Evolutionary conservation across 352 stramenopile species (phyloP).

Genomic region (Blastocystis sp.): DNA sequence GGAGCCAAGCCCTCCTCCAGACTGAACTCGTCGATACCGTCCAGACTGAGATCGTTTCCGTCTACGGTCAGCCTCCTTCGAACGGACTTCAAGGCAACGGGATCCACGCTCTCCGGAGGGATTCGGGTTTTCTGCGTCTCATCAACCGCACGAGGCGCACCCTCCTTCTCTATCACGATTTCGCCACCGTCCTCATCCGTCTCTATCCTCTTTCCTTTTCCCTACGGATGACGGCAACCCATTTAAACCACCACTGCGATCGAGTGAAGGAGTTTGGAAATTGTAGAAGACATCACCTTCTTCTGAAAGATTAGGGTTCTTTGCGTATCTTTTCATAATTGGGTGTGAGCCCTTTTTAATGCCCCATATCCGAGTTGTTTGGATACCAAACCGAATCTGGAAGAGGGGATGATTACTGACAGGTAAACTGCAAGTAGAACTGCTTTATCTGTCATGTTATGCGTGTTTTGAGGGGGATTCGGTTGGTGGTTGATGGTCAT

Average conservation of each 20-base stretch:
- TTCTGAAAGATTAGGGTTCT: too few species aligned
- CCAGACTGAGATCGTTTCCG: slow-evolving; percentile 30
- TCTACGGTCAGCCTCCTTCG: slow-evolving; percentile 59
- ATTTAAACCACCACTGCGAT: not conserved
- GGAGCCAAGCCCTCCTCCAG: not conserved
- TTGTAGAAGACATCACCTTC: slow-evolving; percentile 7
- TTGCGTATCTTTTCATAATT: too few species aligned
- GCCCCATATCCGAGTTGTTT: too few species aligned
- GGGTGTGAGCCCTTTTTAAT: too few species aligned
- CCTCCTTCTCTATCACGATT: not conserved
- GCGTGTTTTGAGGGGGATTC: too few species aligned
- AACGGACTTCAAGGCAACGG: not conserved
- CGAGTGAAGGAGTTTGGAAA: slow-evolving; percentile 46
- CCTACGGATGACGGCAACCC: slow-evolving; percentile 8
- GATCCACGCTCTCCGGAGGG: slow-evolving; percentile 5
- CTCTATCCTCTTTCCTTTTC: slow-evolving; percentile 33
- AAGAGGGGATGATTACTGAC: too few species aligned
- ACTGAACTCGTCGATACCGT: slow-evolving; percentile 51
- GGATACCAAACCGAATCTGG: too few species aligned
- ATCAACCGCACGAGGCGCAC: not conserved
- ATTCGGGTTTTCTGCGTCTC: not conserved
- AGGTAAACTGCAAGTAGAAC: too few species aligned
- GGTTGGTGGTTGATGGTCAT: too few species aligned
- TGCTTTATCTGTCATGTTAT: too few species aligned
- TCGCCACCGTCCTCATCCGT: not conserved